Evolutionary conservation across 2,329 filamentous ascomycete species (phyloP), one percentile per base, ranked within the genome.

Genomic region (Shiraia bambusicola): DNA sequence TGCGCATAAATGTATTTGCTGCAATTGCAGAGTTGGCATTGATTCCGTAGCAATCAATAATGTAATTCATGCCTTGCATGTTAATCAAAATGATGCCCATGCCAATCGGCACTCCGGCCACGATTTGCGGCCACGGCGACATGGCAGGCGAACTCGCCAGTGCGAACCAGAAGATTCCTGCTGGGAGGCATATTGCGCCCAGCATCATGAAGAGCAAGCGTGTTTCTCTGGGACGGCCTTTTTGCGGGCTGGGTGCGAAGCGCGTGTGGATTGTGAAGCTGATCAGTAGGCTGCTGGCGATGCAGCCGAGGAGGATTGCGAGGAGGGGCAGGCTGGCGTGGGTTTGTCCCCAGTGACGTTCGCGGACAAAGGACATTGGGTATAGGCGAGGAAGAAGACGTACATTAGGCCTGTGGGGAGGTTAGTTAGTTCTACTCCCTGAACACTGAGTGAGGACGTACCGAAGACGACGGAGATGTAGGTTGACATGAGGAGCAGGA

Each of bases 111-210:
- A 69, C 59, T 4, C 71, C 69, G 1, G 69, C 61, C 3, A 74
- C 44, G 16, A 73, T 68, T 44, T 73, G 71, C 1, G 66, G 63
- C 9, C 71, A 67, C 67, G 69, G 72, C 2, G 56, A 62, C 32
- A 71, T 73, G 42, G 67, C 68, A 7, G 62, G 65, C 34, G 73
- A 65, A 1, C 69, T 74, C 1, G 76, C 76, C 74, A 73, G 76
- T 2, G 69, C 72, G 47, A 77, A 77, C 74, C 72, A 76, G 51
- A 77, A 76, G 25, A 78, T 60, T 2, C 73, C 71, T 7, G 66
- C 61, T 3, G 72, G 69, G 7, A 76, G 64, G 16, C 79, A 42
- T 10, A 75, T 71, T 5, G 75, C 79, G 4, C 78, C 80, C 11
- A 75, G 50, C 50, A 82, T 80, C 56, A 74, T 69, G 0, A 72